These are phyloP conservation scores for Jamesozyma spencerorum DNA, from an alignment of 805 yeast genomes.

Conservation along the genomic window DNA sequence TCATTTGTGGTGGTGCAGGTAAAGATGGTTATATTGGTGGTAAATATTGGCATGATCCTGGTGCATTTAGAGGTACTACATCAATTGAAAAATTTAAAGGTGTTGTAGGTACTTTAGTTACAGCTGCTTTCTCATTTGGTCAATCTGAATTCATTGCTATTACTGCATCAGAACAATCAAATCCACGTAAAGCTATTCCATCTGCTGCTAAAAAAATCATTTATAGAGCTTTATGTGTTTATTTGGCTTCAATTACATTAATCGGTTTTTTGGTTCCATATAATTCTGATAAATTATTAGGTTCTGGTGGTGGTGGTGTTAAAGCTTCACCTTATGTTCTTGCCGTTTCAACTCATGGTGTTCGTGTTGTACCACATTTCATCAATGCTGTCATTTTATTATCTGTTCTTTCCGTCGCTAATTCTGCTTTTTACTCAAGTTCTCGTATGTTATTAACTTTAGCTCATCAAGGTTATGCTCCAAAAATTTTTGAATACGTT, in stretches of 20 bases:
- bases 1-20: conserved; percentile 36
- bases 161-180: conserved; percentile 48
- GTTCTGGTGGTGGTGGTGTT: conserved; percentile 35
- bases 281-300: conserved; percentile 35
- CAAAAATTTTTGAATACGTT: conserved; percentile 42
- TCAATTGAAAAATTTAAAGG: conserved; percentile 45
- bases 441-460: conserved; percentile 63
- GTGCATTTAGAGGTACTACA: conserved; percentile 36
- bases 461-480: conserved; percentile 67
- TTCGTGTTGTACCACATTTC: conserved; percentile 57
- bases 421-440: conserved; percentile 62
- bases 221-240: conserved; percentile 45
- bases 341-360: conserved; percentile 51
- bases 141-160: conserved; percentile 52
- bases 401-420: conserved; percentile 68
- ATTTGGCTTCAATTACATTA: conserved; percentile 38
- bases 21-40: conserved; percentile 41
- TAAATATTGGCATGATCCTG: conserved; percentile 44
- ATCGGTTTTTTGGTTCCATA: conserved; percentile 49
- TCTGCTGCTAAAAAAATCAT: conserved; percentile 47
- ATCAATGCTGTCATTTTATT: conserved; percentile 65
- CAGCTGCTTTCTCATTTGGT: conserved; percentile 53
- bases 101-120: conserved; percentile 42
- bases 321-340: conserved; percentile 64
- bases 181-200: conserved; percentile 49